A percentile compares a stretch with the other conserved stretches of the same genome.
phyloP scores from a whole-genome alignment of 2,329 filamentous ascomycete genomes.

The Moelleriella libera region DNA sequence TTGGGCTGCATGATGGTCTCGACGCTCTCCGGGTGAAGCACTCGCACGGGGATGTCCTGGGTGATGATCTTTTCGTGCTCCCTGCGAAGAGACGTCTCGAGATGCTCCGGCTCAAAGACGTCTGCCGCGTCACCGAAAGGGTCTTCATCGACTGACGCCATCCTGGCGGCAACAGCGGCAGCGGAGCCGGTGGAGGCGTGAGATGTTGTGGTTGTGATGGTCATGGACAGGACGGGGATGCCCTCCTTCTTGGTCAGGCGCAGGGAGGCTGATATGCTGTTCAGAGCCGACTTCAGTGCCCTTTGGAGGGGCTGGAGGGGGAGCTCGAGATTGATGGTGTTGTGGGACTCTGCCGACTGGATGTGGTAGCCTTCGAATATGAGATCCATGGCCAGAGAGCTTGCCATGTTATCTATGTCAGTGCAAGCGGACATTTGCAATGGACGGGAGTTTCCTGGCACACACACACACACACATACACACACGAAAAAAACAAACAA shows the following conservation, averaged over 20 bases:
- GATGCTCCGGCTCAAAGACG: conserved; percentile 31
- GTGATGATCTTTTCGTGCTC: conserved; percentile 87
- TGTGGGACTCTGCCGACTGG: conserved; percentile 67
- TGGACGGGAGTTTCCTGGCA: no score
- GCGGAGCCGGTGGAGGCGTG: conserved; percentile 19
- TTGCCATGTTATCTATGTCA: conserved; percentile 9
- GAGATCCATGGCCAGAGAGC: conserved; percentile 54
- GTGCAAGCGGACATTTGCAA: no score
- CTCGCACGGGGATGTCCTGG: conserved; percentile 89
- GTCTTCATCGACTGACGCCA: conserved; percentile 14
- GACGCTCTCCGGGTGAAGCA: conserved; percentile 71
- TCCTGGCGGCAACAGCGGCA: conserved; percentile 13
- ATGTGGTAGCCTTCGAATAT: conserved; percentile 80
- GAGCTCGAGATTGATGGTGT: conserved; percentile 93
- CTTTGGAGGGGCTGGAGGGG: conserved; percentile 78
- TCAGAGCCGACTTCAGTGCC: conserved; percentile 78
- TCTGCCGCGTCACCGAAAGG: conserved; percentile 21
- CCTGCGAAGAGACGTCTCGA: conserved; percentile 43
- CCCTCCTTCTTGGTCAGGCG: conserved; percentile 88
- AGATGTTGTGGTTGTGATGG: conserved; percentile 62
- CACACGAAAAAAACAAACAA: no score
- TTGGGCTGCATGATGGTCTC: conserved; percentile 87
- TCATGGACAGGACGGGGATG: conserved; percentile 75
- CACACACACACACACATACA: no score
- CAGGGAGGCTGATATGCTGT: conserved; percentile 68